Conservation (phyloP, 371 early-diverging fungal species). For the Choanephora cucurbitarum region DNA sequence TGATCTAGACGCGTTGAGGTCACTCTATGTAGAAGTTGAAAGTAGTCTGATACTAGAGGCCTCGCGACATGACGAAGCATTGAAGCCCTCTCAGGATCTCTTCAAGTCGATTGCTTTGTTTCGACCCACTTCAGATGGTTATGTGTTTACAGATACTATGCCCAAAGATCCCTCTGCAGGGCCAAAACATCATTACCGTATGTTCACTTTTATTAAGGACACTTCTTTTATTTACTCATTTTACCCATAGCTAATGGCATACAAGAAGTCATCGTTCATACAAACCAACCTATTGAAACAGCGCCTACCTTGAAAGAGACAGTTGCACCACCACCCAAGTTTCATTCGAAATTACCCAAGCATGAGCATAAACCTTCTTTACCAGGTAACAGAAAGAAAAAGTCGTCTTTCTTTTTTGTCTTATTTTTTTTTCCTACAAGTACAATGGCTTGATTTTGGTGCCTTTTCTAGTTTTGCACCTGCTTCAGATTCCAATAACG, state of each 20-base stretch:
- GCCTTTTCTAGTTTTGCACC: constrained; percentile 55
- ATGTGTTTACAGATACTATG: constrained; percentile 38
- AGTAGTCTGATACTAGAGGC: constrained; percentile 21
- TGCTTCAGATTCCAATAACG: constrained; percentile 47
- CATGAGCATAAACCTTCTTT: constrained; percentile 41
- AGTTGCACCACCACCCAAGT: constrained; percentile 38
- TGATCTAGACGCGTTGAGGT: constrained; percentile 18
- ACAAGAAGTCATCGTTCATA: constrained; percentile 41
- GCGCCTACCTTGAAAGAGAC: constrained; percentile 32
- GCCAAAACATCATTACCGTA: constrained; percentile 27
- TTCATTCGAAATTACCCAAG: constrained; percentile 23
- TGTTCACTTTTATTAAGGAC: constrained; percentile 2
- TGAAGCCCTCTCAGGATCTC: constrained; percentile 17
- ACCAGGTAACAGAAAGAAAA: constrained; percentile 27
- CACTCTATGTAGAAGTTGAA: constrained; percentile 11
- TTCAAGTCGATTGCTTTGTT: constrained; percentile 32
- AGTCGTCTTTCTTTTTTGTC: too few species aligned
- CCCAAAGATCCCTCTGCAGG: constrained; percentile 10
- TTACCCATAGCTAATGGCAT: constrained; percentile 27
- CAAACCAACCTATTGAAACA: constrained; percentile 19
- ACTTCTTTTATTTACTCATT: background rate
- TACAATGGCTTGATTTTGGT: constrained; percentile 56
- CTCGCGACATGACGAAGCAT: constrained; percentile 20
- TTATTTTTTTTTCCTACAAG: constrained; percentile 21
- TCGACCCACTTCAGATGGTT: constrained; percentile 47